phyloP scores from a whole-genome alignment of 805 yeast genomes.

The Lipomyces starkeyi region DNA sequence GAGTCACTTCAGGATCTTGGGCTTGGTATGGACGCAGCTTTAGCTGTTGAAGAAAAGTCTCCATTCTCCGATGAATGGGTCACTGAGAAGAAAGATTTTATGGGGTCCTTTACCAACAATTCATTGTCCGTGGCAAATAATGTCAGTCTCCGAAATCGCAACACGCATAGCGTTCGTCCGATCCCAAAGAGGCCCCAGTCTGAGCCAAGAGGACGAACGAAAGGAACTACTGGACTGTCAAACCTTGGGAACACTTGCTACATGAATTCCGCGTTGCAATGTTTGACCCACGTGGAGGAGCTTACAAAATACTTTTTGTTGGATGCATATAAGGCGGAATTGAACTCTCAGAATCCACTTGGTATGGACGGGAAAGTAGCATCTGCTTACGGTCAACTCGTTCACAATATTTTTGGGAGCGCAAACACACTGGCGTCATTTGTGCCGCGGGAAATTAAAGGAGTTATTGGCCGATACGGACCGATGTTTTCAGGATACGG shows the following conservation, averaged over 20 bases:
- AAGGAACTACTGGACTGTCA: constrained; percentile 65
- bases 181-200: constrained; percentile 9
- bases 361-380: constrained; percentile 89
- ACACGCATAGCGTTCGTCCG: constrained; percentile 8
- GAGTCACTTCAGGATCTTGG: constrained; percentile 20
- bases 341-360: constrained; percentile 79
- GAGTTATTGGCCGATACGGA: constrained; percentile 77
- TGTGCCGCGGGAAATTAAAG: constrained; percentile 79
- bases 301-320: constrained; percentile 74
- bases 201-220: constrained; percentile 13
- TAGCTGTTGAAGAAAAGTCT: constrained; percentile 28
- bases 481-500: constrained; percentile 78
- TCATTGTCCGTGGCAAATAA: background rate
- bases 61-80: constrained; percentile 23
- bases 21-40: constrained; percentile 15
- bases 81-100: constrained; percentile 22
- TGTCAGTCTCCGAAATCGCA: constrained; percentile 1
- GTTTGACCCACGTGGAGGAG: constrained; percentile 85
- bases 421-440: constrained; percentile 34
- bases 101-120: background rate
- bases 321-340: constrained; percentile 64
- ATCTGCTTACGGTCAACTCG: constrained; percentile 67
- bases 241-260: constrained; percentile 92
- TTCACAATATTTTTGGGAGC: constrained; percentile 60
- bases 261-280: constrained; percentile 94